Evolutionary conservation across 2,329 filamentous ascomycete genomes (phyloP), one percentile per base, ranked within the genome.

Genomic region (Arthrobotrys iridis): DNA sequence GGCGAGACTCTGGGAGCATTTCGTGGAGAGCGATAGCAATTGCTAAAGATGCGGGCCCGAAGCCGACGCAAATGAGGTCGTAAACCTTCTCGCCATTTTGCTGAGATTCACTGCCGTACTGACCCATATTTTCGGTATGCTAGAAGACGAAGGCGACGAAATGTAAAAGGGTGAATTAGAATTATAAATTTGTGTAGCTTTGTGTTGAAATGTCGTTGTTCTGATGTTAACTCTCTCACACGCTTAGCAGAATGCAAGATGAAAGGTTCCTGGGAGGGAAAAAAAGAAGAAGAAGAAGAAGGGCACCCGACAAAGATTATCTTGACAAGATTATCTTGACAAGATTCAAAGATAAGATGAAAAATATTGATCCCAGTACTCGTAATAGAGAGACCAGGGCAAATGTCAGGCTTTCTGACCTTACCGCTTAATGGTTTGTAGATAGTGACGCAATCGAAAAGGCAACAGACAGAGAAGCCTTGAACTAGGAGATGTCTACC

Each of bases 11-110:
- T 63, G 91, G 83, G n/a, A 88, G 84, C 41, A 72, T 73, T 82
- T 98, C 94, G 82, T 96, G 90, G 43, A 97, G 86, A 22, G 95
- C 93, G 67, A 97, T 90, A 11, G 92, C 94, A 77, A 98, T 91
- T 15, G 93, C 90, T 35, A 98, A 86, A 74, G 93, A 95, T 26
- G 94, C 94, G 18, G 94, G 94, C 5, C 94, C 94, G 81, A 98
- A 98, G 22, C 94, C 94, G 66, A 97, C 88, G 82, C 93, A 97
- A 78, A 98, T 85, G 62, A 98, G 85, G 82, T 98, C 94, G 81
- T 93, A 90, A 30, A 93, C 84, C 57, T 91, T 87, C 15, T 70
- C 62, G 26, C 22, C 46, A 24, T 28, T 18, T 11, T 58, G 50
- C 30, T 45, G 45, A 20, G 63, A 59, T 6, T 64, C 57, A 20